phyloP scores from a whole-genome alignment of 805 yeast genomes.

The Lipomyces spencermartinsiae region DNA sequence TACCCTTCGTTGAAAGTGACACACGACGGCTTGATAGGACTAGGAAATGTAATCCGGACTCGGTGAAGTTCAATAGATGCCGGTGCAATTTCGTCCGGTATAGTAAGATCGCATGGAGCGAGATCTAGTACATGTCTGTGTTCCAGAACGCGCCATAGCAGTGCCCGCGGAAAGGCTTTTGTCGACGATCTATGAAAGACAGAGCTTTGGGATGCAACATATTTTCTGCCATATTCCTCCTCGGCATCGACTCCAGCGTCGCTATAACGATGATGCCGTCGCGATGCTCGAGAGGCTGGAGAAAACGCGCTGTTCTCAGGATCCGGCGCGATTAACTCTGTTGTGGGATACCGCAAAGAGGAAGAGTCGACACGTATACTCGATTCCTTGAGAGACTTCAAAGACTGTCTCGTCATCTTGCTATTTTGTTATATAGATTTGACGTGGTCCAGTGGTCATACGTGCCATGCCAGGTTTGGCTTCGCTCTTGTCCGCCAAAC shows the following conservation, averaged over 20 bases:
- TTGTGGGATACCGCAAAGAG: conserved; percentile 18
- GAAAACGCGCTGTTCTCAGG: conserved; percentile 3
- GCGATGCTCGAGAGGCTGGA: not conserved
- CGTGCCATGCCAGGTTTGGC: not conserved
- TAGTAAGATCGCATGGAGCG: conserved; percentile 23
- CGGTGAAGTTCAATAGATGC: conserved; percentile 17
- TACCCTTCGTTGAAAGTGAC: conserved; percentile 25
- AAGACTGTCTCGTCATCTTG: conserved; percentile 21
- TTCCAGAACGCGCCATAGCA: conserved; percentile 37
- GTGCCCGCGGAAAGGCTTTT: conserved; percentile 20
- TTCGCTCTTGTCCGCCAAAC: not conserved
- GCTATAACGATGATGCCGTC: conserved; percentile 3
- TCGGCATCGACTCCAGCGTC: conserved; percentile 29
- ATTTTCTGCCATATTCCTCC: conserved; percentile 19
- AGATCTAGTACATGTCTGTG: conserved; percentile 23
- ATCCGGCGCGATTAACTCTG: conserved; percentile 32
- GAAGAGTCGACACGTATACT: conserved; percentile 23
- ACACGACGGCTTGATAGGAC: conserved; percentile 25
- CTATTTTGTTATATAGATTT: not conserved
- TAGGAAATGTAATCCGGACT: conserved; percentile 23
- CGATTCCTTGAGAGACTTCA: conserved; percentile 26
- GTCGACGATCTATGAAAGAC: conserved; percentile 18
- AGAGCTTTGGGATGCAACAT: conserved; percentile 28
- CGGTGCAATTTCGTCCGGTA: conserved; percentile 7
- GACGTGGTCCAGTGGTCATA: not conserved